phyloP scores from a whole-genome alignment of 2,329 filamentous ascomycete genomes.

The Cladophialophora bantiana region DNA sequence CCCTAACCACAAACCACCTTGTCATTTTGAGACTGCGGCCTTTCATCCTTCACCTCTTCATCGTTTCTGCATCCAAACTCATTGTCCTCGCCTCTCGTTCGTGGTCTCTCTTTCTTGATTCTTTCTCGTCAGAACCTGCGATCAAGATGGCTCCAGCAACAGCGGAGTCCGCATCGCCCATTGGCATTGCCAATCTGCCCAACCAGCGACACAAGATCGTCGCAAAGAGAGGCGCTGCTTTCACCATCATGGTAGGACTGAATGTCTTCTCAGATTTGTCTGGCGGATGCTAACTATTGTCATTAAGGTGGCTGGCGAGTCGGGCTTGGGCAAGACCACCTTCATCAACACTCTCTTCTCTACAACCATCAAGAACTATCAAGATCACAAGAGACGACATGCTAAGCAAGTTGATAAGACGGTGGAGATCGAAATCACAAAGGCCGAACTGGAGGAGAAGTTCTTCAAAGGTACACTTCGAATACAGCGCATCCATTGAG shows the following conservation, averaged over 20 bases:
- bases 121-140: constrained; percentile 10
- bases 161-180: constrained; percentile 68
- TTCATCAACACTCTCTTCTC: constrained; percentile 99
- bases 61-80: constrained; percentile 17
- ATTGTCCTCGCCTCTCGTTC: background rate
- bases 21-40: background rate
- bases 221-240: constrained; percentile 88
- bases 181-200: constrained; percentile 77
- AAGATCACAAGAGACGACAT: constrained; percentile 98
- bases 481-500: constrained; percentile 9
- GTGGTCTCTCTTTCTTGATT: constrained; percentile 29
- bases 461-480: constrained; percentile 91
- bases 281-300: constrained; percentile 23
- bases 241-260: constrained; percentile 92
- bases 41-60: constrained; percentile 2
- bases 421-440: constrained; percentile 99
- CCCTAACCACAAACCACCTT: constrained; percentile 27
- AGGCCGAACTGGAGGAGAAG: constrained; percentile 99
- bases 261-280: background rate
- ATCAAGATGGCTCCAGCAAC: constrained; percentile 60
- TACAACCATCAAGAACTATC: constrained; percentile 99
- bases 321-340: constrained; percentile 97
- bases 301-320: constrained; percentile 93
- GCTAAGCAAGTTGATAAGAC: constrained; percentile 99
- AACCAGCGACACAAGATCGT: constrained; percentile 78